Base-by-base conservation (phyloP, 371 early-diverging fungal genomes). In the Phascolomyces articulosus region DNA sequence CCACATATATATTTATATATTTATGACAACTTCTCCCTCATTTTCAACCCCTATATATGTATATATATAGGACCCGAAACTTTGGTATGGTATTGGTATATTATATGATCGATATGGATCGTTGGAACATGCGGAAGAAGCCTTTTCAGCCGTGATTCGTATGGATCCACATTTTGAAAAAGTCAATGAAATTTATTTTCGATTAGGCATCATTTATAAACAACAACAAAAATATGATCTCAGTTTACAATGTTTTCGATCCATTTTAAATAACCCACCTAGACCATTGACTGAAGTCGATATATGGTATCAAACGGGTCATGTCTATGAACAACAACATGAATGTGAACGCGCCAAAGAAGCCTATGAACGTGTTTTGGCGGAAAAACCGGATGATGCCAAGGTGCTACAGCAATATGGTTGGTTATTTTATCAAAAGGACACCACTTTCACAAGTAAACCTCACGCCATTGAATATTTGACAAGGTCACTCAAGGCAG, bases 51-150 rank as follows among this genome's bases (percentile, higher is more conserved):
- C 11, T 11, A 34, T 9, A 34, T 9, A 58, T 27, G 23, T 18
- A 53, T 18, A 23, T 51, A 29, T 29, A 16, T 18, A 93, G 88
- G 98, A 97, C 63, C 96, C 98, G 2, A 97, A 96, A 68, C 86
- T 99, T 21, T 99, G 99, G 99, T 99, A 97, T 71, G 98, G 98
- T 21, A 96, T 98, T 51, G 99, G 98, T 9, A 97, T 97, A 27
- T 79, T 98, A 16, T 98, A 98, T 70, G 99, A 99, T 69, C 91
- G 98, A 9, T 98, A 95, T 70, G 96, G 96, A 4, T 95, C 96
- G 0, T 90, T 92, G 44, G 98, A 98, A 54, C 93, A 96, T 72
- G 98, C 99, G 4, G 98, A 98, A 78, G 97, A 97, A 70, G 98
- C 98, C 0, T 98, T 98, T 69, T 84, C 93, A 0, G 93, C 96